phyloP scores from a whole-genome alignment of 345 rosid species.

The Populus ilicifolia region DNA sequence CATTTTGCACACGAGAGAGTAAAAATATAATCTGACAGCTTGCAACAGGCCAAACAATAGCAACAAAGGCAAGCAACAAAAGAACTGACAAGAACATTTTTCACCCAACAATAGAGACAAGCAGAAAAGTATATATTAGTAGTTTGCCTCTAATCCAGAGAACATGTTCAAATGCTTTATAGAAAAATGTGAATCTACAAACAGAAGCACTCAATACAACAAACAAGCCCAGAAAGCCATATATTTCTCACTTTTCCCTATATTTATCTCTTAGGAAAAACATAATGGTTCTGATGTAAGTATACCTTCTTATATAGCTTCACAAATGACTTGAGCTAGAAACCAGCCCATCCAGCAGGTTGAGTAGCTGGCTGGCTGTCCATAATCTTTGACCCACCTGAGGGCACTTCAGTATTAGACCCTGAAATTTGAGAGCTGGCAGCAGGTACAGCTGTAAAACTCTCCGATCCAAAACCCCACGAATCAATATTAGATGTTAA shows the following conservation, averaged over 20 bases:
- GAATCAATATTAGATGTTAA: constrained; percentile 45
- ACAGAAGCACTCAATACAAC: constrained; percentile 9
- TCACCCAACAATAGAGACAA: neutral
- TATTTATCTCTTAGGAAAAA: neutral
- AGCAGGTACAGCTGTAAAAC: constrained; percentile 53
- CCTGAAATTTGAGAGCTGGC: constrained; percentile 31
- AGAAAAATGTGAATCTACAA: constrained; percentile 5
- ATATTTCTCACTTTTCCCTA: neutral
- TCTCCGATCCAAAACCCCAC: constrained; percentile 85
- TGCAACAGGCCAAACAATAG: neutral
- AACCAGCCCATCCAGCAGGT: constrained; percentile 99
- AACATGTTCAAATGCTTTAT: constrained; percentile 1
- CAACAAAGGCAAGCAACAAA: neutral
- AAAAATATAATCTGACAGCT: neutral
- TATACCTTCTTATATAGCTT: neutral
- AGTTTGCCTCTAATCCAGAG: neutral
- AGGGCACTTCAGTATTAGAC: constrained; percentile 40
- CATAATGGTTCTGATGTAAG: neutral
- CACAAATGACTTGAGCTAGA: constrained; percentile 32
- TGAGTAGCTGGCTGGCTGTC: constrained; percentile 55
- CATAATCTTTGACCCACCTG: constrained; percentile 38
- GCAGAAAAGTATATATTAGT: neutral
- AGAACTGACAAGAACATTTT: neutral
- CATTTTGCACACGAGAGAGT: neutral
- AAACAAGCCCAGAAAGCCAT: constrained; percentile 6